Base-by-base conservation (phyloP, 805 yeast species). In the Yarrowia porcina region DNA sequence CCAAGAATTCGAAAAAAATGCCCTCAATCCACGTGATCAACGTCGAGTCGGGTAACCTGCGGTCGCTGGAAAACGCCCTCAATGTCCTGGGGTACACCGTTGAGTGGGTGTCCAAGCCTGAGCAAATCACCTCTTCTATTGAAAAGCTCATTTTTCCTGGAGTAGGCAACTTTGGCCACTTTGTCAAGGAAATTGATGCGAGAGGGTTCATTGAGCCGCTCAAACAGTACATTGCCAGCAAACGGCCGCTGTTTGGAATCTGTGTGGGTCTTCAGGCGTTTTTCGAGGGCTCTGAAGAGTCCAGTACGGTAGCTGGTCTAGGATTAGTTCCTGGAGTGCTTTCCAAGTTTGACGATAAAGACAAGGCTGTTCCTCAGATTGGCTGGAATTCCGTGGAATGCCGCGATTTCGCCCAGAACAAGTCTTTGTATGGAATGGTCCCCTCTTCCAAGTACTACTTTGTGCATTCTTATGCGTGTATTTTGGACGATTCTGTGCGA, bases 101-200 rank as follows among this genome's bases (percentile, higher is more conserved):
- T 1, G 38, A 39, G 38, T 41, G 47, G 49, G 61, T 56, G 8
- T 56, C 61, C 20, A 17, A 15, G 15, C 87, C 64, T n/a, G 68
- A 88, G 4, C 75, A 77, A 44, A 81, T 87, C 69, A 81, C 92
- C 68, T 83, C 79, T 64, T 76, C 82, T 64, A 42, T 68, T 11
- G 69, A 65, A 6, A 79, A 79, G 69, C 78, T 94, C 65, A 81
- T 94, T 64, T 80, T 94, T 23, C 99, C 99, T 8, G 99, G 99
- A 27, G 99, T 94, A 17, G 99, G 99, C 12, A 93, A 91, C 72
- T 96, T 84, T 74, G 99, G 97, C 47, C 98, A 94, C 73, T 92
- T 93, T 72, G 91, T 92, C 65, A 83, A 83, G 60, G 84, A 88
- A 68, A 74, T 94, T 49, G 79, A 78, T 50, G 77, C 77, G 4